Evolutionary conservation across 2,329 filamentous ascomycete genomes (phyloP).

Genomic region (Colletotrichum salicis): DNA sequence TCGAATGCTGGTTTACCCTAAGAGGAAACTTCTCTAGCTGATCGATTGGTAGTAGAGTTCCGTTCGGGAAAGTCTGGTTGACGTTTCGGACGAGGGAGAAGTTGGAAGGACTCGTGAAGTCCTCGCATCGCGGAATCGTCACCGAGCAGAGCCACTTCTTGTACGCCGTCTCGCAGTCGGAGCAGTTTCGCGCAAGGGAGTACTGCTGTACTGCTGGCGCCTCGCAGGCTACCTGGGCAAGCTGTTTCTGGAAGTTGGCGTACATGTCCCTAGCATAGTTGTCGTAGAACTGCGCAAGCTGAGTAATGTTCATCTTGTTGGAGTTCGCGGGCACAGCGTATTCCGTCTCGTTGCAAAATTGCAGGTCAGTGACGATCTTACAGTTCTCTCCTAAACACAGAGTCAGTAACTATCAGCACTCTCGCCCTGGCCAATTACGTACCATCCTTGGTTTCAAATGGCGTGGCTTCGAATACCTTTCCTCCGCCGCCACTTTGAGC

Average conservation of each 20-base stretch:
- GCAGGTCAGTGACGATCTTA: slow-evolving; percentile 84
- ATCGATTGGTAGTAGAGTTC: slow-evolving; percentile 60
- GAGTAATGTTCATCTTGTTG: slow-evolving; percentile 64
- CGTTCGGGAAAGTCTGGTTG: slow-evolving; percentile 76
- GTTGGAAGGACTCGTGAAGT: slow-evolving; percentile 70
- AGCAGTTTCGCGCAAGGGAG: slow-evolving; percentile 81
- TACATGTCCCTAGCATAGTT: slow-evolving; percentile 76
- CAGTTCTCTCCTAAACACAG: slow-evolving; percentile 77
- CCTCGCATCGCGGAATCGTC: slow-evolving; percentile 90
- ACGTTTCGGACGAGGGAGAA: slow-evolving; percentile 72
- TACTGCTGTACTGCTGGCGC: slow-evolving; percentile 78
- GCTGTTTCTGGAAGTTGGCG: slow-evolving; percentile 80
- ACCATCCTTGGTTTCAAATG: slow-evolving; percentile 85
- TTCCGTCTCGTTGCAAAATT: slow-evolving; percentile 87
- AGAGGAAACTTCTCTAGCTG: slow-evolving; percentile 42
- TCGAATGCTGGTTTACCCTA: slow-evolving; percentile 64
- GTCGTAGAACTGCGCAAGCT: slow-evolving; percentile 81
- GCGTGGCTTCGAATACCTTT: slow-evolving; percentile 75
- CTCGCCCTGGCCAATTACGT: slow-evolving; percentile 42
- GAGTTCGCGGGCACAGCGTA: slow-evolving; percentile 91
- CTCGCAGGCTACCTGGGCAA: slow-evolving; percentile 88
- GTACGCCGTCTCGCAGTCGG: slow-evolving; percentile 82
- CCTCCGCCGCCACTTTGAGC: slow-evolving; percentile 73
- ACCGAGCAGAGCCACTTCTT: slow-evolving; percentile 96
- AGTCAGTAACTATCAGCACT: not conserved